Percentiles rank a stretch among this genome's conserved stretches.
These are phyloP conservation scores for Escovopsis sp. DNA, from an alignment of 2,329 filamentous ascomycete genomes.

Conservation along the genomic window DNA sequence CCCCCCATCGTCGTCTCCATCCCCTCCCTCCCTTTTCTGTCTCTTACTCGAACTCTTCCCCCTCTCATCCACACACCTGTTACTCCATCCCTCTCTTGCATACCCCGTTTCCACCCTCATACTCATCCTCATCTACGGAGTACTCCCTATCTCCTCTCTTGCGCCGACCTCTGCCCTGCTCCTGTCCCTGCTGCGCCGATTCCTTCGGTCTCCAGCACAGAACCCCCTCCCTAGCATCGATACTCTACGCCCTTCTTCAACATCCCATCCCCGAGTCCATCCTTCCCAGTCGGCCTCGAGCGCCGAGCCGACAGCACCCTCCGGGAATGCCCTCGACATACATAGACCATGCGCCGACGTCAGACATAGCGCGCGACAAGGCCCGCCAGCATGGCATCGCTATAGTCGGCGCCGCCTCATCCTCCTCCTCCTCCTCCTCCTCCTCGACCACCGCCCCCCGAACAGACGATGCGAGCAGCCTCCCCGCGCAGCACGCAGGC, in stretches of 20 bases:
- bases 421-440: no score
- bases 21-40: background rate
- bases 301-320: background rate
- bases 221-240: conserved; percentile 6
- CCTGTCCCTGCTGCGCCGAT: conserved; percentile 2
- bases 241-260: no score
- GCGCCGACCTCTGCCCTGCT: no score
- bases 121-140: no score
- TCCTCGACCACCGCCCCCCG: conserved; percentile 3
- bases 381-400: conserved; percentile 14
- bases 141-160: background rate
- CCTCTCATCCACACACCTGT: no score
- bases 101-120: no score
- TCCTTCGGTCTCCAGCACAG: no score
- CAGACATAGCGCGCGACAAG: conserved; percentile 29
- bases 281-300: background rate
- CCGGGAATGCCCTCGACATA: conserved; percentile 38
- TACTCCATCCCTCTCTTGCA: no score
- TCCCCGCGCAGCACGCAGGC: conserved; percentile 27
- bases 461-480: conserved; percentile 14
- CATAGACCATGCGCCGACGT: conserved; percentile 42
- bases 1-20: no score
- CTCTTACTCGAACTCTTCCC: no score
- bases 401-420: conserved; percentile 7
- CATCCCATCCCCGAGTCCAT: conserved; percentile 4